Percentiles rank a stretch among this genome's conserved stretches.
Conservation (phyloP, 805 yeast species). For the Candida corydali region DNA sequence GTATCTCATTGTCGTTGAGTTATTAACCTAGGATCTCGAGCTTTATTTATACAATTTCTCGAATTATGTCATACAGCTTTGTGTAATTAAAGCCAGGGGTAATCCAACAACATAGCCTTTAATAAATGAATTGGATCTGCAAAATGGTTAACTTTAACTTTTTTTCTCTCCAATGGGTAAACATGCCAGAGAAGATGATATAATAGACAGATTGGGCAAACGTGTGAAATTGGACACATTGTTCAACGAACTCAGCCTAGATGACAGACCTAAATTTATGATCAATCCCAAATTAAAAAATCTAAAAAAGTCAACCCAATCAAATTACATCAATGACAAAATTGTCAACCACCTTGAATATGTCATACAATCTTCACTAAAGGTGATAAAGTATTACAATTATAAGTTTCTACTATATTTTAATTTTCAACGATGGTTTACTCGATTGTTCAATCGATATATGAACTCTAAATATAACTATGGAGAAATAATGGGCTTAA, state of each 20-base stretch:
- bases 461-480: conserved; percentile 16
- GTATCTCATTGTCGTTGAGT: conserved; percentile 1
- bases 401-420: conserved; percentile 20
- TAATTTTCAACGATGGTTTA: conserved; percentile 32
- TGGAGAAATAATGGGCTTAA: conserved; percentile 20
- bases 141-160: no score
- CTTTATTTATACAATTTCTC: conserved; percentile 1
- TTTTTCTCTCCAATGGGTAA: conserved; percentile 1
- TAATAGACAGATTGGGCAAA: conserved; percentile 16
- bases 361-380: conserved; percentile 14
- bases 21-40: neutral
- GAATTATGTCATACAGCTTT: neutral
- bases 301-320: no score
- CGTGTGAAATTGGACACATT: conserved; percentile 27
- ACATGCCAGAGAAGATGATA: conserved; percentile 6
- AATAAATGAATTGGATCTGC: no score
- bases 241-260: conserved; percentile 21
- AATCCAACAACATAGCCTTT: no score
- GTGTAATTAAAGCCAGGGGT: no score
- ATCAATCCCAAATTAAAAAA: conserved; percentile 11
- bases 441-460: conserved; percentile 33
- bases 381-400: conserved; percentile 23
- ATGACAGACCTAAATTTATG: conserved; percentile 6
- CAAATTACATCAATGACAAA: conserved; percentile 12
- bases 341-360: conserved; percentile 20